A percentile compares a stretch with the other conserved stretches of the same genome.
Evolutionary conservation across 139 green algal genomes (phyloP).

Genomic region (Ettlia oleoabundans): DNA sequence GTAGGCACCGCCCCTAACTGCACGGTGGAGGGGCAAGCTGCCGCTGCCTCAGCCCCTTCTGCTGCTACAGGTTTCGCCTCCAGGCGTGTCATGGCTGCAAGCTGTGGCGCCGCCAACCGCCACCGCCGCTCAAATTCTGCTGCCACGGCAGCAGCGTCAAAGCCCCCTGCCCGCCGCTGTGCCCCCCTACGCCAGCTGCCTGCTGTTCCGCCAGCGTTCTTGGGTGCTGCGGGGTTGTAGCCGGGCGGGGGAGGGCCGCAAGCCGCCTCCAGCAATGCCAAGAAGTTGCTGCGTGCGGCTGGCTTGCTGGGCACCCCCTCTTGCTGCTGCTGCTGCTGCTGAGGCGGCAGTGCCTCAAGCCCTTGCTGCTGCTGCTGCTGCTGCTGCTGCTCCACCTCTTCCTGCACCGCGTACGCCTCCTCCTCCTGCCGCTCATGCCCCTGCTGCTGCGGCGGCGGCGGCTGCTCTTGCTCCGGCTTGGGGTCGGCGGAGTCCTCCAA

Average conservation of each 20-base stretch:
- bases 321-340: not conserved
- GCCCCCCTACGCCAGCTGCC: not conserved
- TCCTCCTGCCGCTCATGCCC: not conserved
- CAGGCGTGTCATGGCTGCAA: no score
- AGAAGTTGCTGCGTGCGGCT: not conserved
- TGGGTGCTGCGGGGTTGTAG: not conserved
- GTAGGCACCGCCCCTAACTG: no score
- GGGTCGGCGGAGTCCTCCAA: not conserved
- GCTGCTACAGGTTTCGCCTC: not conserved
- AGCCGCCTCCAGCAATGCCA: not conserved
- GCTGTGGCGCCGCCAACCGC: not conserved
- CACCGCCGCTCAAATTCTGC: constrained; percentile 14
- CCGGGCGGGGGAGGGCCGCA: not conserved
- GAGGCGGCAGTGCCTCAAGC: not conserved
- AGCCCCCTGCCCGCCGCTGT: not conserved
- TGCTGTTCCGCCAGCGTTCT: not conserved
- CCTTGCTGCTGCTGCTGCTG: not conserved
- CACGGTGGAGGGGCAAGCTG: no score
- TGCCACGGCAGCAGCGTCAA: constrained; percentile 13
- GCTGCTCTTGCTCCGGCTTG: not conserved
- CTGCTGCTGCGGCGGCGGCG: not conserved
- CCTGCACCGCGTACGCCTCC: not conserved
- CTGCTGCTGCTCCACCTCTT: not conserved
- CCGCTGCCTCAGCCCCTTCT: not conserved
- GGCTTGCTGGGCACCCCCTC: not conserved